A percentile compares a stretch with the other conserved stretches of the same genome.
These are phyloP conservation scores for Flaveria linearis DNA, from an alignment of 129 eudicot genomes.

Conservation along the genomic window DNA sequence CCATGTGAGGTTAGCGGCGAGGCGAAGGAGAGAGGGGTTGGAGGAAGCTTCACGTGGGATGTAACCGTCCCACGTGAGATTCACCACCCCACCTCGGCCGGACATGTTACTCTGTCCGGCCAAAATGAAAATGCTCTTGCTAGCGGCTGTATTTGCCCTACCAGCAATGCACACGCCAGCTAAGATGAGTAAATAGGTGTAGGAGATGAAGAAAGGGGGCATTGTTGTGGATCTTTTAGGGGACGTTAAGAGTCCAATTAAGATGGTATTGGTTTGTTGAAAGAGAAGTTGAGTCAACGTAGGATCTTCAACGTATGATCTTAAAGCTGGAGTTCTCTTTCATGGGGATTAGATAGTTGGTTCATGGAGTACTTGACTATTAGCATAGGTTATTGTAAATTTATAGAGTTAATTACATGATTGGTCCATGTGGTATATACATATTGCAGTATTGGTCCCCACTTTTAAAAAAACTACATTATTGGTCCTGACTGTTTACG, in stretches of 20 bases:
- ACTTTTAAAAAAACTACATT: too few relatives aligned
- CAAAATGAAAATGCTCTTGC: constrained; percentile 52
- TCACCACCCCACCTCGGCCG: constrained; percentile 79
- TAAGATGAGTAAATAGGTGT: constrained; percentile 37
- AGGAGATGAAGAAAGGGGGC: constrained; percentile 33
- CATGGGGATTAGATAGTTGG: neutral
- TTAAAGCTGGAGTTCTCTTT: neutral
- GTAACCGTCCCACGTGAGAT: constrained; percentile 62
- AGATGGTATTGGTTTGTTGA: constrained; percentile 5
- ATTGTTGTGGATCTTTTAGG: constrained; percentile 2
- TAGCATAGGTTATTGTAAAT: too few relatives aligned
- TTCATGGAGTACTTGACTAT: neutral
- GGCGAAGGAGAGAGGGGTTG: constrained; percentile 47
- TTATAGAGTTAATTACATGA: too few relatives aligned
- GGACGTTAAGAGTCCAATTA: neutral
- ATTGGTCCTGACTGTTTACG: too few relatives aligned
- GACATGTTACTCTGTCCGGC: constrained; percentile 98
- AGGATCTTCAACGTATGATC: too few relatives aligned
- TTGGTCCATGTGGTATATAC: too few relatives aligned
- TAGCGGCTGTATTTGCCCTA: neutral
- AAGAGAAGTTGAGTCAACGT: neutral
- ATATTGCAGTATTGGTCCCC: too few relatives aligned
- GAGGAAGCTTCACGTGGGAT: constrained; percentile 55
- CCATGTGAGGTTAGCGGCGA: constrained; percentile 54
- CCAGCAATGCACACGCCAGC: neutral